Base-by-base conservation (phyloP, 176 grass and related monocot species). In the Ensete ventricosum region DNA sequence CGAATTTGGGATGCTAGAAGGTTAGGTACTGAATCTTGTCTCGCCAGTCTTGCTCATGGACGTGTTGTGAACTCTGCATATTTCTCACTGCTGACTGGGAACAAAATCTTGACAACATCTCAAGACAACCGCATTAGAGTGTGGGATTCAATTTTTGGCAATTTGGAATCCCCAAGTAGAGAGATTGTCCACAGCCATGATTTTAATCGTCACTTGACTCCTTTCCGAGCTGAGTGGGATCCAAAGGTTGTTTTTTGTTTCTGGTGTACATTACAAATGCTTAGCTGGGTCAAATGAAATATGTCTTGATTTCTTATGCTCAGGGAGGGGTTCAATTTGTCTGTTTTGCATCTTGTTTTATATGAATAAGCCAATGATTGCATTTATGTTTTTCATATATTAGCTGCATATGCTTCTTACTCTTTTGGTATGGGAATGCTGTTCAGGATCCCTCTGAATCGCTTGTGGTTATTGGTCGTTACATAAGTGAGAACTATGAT, bases 101-200 rank as follows among this genome's bases (percentile, higher is more conserved):
- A 69, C 82, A 98, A 98, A 74, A 93, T 98, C 62, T 60, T 98
- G 53, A 91, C 94, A 43, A 98, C 90, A 75, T 93, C 83, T 74
- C 90, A 98, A 73, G 94, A 98, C 74, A 98, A 98, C 14, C 77
- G 94, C 50, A 93, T 98, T 81, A 86, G 90, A 78, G 86, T 98
- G 34, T 98, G 94, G 94, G 94, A 98, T 83, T 98, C 92, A 87
- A 85, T 93, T 59, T 89, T 98, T 60, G 90, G 90, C 64, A 66
- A 93, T 82, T 81, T 98, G 50, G 82, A 88, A 75, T 87, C 72
- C 48, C 94, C 90, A 63, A 93, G 88, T 78, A 93, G 94, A 87
- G 94, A 98, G 81, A 98, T 98, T 43, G 90, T 98, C 70, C 94
- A 98, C 78, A 98, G 88, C 54, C 88, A 98, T 85, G 94, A 98